A percentile compares a stretch with the other conserved stretches of the same genome.
Conservation (phyloP, 768 basidiomycete species). For the Boletales sp. region DNA sequence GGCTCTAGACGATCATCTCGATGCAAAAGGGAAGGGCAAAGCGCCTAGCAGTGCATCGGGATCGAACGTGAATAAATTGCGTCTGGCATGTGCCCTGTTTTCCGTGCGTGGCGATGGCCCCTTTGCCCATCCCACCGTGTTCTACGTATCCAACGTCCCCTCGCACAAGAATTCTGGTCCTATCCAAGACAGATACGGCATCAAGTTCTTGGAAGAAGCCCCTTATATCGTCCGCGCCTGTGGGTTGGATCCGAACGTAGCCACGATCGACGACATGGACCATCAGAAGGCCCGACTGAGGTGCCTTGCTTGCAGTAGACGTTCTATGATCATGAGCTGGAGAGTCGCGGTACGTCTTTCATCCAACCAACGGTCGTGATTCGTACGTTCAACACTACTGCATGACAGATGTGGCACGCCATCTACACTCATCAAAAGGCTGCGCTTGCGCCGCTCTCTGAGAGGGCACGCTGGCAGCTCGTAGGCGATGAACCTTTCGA, state of each 20-base stretch:
- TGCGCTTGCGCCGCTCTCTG: too few relatives aligned
- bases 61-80: neutral
- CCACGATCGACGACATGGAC: constrained; percentile 11
- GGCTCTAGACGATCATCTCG: neutral
- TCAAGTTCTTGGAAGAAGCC: constrained; percentile 10
- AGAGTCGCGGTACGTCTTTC: constrained; percentile 7
- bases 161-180: neutral
- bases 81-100: constrained; percentile 9
- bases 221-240: constrained; percentile 7
- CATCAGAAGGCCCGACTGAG: constrained; percentile 9
- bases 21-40: neutral
- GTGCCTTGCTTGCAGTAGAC: constrained; percentile 4
- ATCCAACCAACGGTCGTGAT: too few relatives aligned
- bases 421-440: too few relatives aligned
- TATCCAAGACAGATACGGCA: neutral
- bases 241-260: constrained; percentile 9
- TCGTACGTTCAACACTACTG: too few relatives aligned
- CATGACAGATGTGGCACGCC: too few relatives aligned
- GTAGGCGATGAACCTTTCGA: constrained; percentile 5
- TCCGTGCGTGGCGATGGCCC: neutral
- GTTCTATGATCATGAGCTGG: constrained; percentile 6
- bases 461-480: constrained; percentile 10
- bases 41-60: neutral
- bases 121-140: neutral
- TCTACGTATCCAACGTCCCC: neutral